Base-by-base conservation (phyloP, 805 yeast species). In the Wickerhamiella vanderwaltii region DNA sequence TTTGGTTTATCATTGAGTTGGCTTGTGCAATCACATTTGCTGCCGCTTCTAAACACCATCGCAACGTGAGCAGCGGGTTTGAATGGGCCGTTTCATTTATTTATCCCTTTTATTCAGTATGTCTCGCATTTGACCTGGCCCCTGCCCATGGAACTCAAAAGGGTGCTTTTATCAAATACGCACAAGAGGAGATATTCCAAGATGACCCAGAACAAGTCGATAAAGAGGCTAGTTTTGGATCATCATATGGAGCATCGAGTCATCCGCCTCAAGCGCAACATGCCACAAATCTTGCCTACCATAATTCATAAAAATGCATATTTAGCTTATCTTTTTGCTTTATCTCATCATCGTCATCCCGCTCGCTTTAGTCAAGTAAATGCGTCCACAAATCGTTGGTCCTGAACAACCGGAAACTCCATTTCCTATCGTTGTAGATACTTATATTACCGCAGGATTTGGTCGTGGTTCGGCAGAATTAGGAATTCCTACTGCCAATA, bases 401-500 rank as follows among this genome's bases (percentile, higher is more conserved):
- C 55, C 56, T 9, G 63, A 58, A 3, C 12, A 41, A 9, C 60
- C 57, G 1, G 51, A 47, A 30, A 29, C 47, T 13, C 69, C 69
- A 20, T 65, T 49, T 41, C 69, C 69, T 4, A 48, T 46, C 33
- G 59, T 33, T 7, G 51, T 61, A 5, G 43, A 49, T 12, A 53
- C 64, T n/a, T 43, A 48, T 9, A 75, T 82, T 5, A 67, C 77
- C 28, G 65, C 87, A 23, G 98, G 99, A 0, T 91, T 84, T 61
- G 99, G 98, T 5, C 71, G 99, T 42, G 99, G 99, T 0, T 84
- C 96, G 0, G 60, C 91, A 0, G 95, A 85, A 51, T 67, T 91
- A 31, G 97, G 97, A 0, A 80, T 86, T 33, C 98, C 98, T 2
- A 91, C 99, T 0, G 97, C 96, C 5, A 88, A 88, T 54, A 72